Base-by-base conservation (phyloP, 352 stramenopile genomes). In the Pythium apleroticum region DNA sequence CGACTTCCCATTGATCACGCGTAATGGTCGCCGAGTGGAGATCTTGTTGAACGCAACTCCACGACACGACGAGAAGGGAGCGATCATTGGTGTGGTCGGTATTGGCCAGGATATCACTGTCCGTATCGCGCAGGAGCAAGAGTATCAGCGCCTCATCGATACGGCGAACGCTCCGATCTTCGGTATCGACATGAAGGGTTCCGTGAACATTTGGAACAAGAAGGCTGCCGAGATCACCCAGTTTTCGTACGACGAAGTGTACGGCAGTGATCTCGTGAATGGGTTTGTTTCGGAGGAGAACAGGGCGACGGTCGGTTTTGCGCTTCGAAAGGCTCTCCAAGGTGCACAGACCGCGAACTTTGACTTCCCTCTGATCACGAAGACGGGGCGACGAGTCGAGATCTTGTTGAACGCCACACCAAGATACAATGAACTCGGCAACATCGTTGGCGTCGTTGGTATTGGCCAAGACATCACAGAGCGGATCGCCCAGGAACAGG, bases 181-280 rank as follows among this genome's bases (percentile, higher is more conserved):
- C 66, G 89, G 88, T 50, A 80, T 96, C 20, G 81, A 96, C 35
- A 81, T 77, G 60, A 55, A 85, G n/a, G 80, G 82, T 10, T 69
- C 77, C 19, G 84, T 96, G 24, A 94, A 93, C 60, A 93, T 95
- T 71, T 96, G 86, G 88, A 96, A 98, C 68, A 72, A 96, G 35
- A 97, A 96, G 54, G 89, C 85, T 0, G 80, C 82, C 3, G 90
- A 94, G 41, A 91, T 94, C 56, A 97, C 88, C 12, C 89, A 96
- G 63, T 97, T 94, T 65, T 73, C 77, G 12, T 78, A 84, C 10
- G 71, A 94, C 15, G 91, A 98, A 62, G 92, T 96, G 4, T 89
- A 98, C 41, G 92, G 84, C 3, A 76, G 88, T 52, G 75, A 90
- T 14, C 69, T 98, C 19, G 88, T 98, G 14, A 69, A 95, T 20